Evolutionary conservation across 192 early-diverging fungal genomes (phyloP).

Genomic region (Backusella parvicylindrica): DNA sequence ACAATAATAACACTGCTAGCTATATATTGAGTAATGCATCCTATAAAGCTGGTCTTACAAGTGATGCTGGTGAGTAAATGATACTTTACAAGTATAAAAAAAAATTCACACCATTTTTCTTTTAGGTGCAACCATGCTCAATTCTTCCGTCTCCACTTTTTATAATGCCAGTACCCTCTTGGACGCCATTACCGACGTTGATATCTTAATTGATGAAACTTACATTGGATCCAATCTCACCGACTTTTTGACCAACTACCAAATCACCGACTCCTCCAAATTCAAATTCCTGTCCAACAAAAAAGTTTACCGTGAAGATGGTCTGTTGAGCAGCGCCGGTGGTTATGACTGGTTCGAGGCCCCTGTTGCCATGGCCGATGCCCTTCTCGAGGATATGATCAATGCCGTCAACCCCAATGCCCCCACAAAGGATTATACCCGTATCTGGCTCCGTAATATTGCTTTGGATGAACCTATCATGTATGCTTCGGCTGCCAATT

Average conservation of each 20-base stretch:
- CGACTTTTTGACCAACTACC: constrained; percentile 56
- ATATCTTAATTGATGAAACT: constrained; percentile 72
- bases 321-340: constrained; percentile 54
- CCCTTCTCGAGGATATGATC: constrained; percentile 67
- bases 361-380: constrained; percentile 64
- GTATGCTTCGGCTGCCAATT: constrained; percentile 45
- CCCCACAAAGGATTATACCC: constrained; percentile 42
- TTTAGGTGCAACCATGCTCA: constrained; percentile 41
- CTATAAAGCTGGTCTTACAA: constrained; percentile 58
- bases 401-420: constrained; percentile 58
- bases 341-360: constrained; percentile 72
- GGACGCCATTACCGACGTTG: constrained; percentile 50
- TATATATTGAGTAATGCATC: constrained; percentile 54
- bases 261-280: constrained; percentile 33
- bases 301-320: constrained; percentile 67
- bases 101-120: background rate
- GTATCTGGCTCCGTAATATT: constrained; percentile 72
- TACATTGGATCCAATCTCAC: constrained; percentile 41
- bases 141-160: constrained; percentile 36
- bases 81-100: too few species aligned
- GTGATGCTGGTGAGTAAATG: constrained; percentile 58
- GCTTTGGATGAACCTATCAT: constrained; percentile 51
- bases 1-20: constrained; percentile 67
- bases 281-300: constrained; percentile 64
- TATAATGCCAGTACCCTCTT: constrained; percentile 43